Conservation (phyloP, 2,329 filamentous ascomycete species). For the Aureobasidium sp. region DNA sequence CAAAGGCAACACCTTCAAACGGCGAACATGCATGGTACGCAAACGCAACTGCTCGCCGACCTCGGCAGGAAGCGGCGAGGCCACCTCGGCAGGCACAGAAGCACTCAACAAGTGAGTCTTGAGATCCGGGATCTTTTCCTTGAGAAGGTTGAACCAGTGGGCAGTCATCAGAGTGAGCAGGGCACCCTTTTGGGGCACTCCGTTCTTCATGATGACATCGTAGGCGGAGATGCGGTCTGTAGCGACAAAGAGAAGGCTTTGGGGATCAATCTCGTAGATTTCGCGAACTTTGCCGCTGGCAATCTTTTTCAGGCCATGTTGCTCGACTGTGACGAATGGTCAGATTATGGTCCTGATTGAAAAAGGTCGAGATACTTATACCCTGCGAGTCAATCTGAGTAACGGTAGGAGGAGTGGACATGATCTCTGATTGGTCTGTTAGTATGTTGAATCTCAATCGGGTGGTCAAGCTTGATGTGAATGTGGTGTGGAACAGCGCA, state of each 20-base stretch:
- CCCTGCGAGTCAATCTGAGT: slow-evolving; percentile 13
- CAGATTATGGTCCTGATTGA: not conserved
- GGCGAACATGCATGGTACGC: slow-evolving; percentile 70
- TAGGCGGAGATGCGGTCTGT: slow-evolving; percentile 92
- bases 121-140: slow-evolving; percentile 47
- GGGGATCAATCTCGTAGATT: slow-evolving; percentile 62
- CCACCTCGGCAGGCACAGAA: slow-evolving; percentile 51
- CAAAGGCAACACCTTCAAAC: slow-evolving; percentile 66
- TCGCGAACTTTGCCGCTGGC: slow-evolving; percentile 71
- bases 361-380: not conserved
- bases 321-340: slow-evolving; percentile 19
- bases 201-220: slow-evolving; percentile 82
- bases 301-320: slow-evolving; percentile 36
- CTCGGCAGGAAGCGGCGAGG: slow-evolving; percentile 37
- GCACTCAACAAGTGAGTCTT: slow-evolving; percentile 56
- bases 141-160: slow-evolving; percentile 60
- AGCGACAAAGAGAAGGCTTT: slow-evolving; percentile 71
- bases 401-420: slow-evolving; percentile 6
- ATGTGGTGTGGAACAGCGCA: no score
- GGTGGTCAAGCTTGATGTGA: not conserved
- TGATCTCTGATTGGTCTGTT: not conserved
- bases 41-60: slow-evolving; percentile 37
- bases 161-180: slow-evolving; percentile 59
- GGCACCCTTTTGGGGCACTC: slow-evolving; percentile 58
- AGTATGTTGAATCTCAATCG: not conserved